A percentile compares a stretch with the other conserved stretches of the same genome.
phyloP scores from a whole-genome alignment of 305 asterid genomes.

The Fraxinus angustifolia region DNA sequence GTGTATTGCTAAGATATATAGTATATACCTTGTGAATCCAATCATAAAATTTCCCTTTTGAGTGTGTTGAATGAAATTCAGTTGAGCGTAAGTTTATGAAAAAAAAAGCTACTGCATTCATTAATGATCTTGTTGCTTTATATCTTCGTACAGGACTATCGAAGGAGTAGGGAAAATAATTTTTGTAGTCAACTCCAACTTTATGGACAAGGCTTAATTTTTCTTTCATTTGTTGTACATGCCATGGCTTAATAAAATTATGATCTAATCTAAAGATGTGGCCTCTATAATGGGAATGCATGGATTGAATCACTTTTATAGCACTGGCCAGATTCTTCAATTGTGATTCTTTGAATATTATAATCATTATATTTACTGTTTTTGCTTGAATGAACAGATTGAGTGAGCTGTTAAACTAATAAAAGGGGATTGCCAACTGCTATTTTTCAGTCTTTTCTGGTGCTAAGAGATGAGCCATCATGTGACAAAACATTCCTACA shows the following conservation, averaged over 20 bases:
- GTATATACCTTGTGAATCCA: background rate
- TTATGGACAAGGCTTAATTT: background rate
- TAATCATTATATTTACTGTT: background rate
- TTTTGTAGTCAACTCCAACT: background rate
- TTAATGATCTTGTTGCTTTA: background rate
- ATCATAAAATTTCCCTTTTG: background rate
- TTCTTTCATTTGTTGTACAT: background rate
- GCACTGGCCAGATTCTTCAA: background rate
- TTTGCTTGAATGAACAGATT: background rate
- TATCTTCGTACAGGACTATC: background rate
- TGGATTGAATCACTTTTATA: background rate
- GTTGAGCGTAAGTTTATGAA: background rate
- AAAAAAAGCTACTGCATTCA: background rate
- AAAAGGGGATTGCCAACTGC: background rate
- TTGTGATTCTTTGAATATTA: background rate
- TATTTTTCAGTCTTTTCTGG: background rate
- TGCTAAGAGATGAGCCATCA: constrained; percentile 2
- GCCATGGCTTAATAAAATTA: background rate
- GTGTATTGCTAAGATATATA: constrained; percentile 13
- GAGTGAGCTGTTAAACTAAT: background rate
- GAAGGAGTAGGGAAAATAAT: background rate
- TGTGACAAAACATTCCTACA: background rate
- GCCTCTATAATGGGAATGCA: background rate
- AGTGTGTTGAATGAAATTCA: background rate
- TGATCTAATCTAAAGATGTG: background rate